phyloP scores from a whole-genome alignment of 768 basidiomycete species.

The Nevesoporus exiguus region DNA sequence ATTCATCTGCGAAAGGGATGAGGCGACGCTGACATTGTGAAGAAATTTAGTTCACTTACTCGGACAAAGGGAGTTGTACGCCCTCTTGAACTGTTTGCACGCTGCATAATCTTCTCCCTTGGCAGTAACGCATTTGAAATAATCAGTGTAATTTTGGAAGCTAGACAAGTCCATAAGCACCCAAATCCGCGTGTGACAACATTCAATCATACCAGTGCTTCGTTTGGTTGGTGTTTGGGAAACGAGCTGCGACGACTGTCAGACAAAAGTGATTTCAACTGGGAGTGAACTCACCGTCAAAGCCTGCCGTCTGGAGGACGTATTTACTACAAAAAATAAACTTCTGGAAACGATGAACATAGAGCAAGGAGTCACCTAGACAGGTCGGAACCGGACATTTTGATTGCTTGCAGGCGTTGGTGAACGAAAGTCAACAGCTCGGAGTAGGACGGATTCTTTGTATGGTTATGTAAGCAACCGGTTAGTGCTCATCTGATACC shows the following conservation, averaged over 20 bases:
- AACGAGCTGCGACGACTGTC: constrained; percentile 57
- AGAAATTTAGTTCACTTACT: constrained; percentile 54
- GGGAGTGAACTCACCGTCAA: constrained; percentile 62
- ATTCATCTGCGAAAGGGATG: constrained; percentile 63
- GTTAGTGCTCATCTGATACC: background rate
- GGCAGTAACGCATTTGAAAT: constrained; percentile 95
- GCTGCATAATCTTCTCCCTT: constrained; percentile 99
- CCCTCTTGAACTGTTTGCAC: constrained; percentile 97
- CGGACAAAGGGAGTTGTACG: constrained; percentile 95
- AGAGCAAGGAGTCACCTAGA: constrained; percentile 43
- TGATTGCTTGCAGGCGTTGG: constrained; percentile 38
- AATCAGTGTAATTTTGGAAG: constrained; percentile 97
- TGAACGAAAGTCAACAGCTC: constrained; percentile 33
- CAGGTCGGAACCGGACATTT: constrained; percentile 62
- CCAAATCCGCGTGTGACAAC: background rate
- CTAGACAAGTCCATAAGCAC: constrained; percentile 35
- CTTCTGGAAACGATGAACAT: background rate
- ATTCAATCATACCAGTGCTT: constrained; percentile 75
- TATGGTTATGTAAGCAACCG: constrained; percentile 28
- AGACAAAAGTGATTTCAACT: constrained; percentile 3
- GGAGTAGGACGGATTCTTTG: constrained; percentile 33
- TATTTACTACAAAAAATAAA: constrained; percentile 58
- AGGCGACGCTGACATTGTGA: constrained; percentile 6
- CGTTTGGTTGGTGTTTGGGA: constrained; percentile 92
- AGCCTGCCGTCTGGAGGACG: constrained; percentile 90